Evolutionary conservation across 768 basidiomycete genomes (phyloP).

Genomic region (Trametopsis cervina): DNA sequence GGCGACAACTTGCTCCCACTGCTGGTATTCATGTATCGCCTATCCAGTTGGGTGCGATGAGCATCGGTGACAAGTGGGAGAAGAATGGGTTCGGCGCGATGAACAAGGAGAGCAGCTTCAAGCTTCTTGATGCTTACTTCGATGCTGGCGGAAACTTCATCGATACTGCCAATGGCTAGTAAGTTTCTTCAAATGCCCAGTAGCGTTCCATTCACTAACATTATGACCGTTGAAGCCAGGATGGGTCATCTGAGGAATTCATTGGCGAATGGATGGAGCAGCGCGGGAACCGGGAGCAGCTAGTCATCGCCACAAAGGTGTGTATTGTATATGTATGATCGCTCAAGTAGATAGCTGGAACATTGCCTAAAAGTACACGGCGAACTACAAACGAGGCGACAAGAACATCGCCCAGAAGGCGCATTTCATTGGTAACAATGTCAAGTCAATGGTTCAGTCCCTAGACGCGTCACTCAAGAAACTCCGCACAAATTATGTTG

Average conservation of each 20-base stretch:
- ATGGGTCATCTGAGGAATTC: constrained; percentile 30
- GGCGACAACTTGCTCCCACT: constrained; percentile 26
- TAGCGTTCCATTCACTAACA: background rate
- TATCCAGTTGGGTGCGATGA: constrained; percentile 32
- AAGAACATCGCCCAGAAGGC: constrained; percentile 21
- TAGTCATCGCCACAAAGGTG: constrained; percentile 28
- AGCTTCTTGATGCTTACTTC: constrained; percentile 33
- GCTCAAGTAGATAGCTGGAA: background rate
- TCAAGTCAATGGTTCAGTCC: constrained; percentile 28
- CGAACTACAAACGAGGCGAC: constrained; percentile 16
- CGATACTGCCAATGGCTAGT: constrained; percentile 25
- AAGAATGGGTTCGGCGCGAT: constrained; percentile 25
- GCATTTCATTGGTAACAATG: constrained; percentile 37
- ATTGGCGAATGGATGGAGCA: constrained; percentile 37
- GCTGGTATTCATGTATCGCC: constrained; percentile 33
- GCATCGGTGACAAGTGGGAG: constrained; percentile 32
- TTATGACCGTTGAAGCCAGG: constrained; percentile 18
- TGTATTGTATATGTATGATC: background rate
- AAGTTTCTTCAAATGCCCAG: background rate
- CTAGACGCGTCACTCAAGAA: constrained; percentile 37
- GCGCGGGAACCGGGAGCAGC: constrained; percentile 29
- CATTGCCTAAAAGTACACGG: constrained; percentile 18
- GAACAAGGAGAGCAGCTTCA: constrained; percentile 29
- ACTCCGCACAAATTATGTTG: constrained; percentile 52
- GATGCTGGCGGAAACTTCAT: constrained; percentile 26